Base-by-base conservation (phyloP, 371 early-diverging fungal species). In the Batkoa obscura region DNA sequence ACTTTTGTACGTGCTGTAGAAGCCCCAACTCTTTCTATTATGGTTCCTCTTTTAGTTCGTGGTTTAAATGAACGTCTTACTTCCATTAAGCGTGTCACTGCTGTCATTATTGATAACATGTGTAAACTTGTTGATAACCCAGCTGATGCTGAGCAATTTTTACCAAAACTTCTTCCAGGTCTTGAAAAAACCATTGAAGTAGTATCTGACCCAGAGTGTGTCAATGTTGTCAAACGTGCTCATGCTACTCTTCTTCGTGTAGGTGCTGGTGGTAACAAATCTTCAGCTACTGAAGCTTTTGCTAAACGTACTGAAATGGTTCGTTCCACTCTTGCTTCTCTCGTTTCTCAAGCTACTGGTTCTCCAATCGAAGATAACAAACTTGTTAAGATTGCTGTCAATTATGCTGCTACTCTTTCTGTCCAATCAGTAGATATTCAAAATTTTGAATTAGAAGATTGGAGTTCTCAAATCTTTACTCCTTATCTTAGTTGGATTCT, bases 61-160 rank as follows among this genome's bases (percentile, higher is more conserved):
- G 86, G 84, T 76, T 70, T 88, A 52, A 64, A 69, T 23, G 80
- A 78, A 58, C 69, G 78, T 51, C 63, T 66, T 41, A 77, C 77
- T 42, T 61, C 78, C 59, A 75, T 79, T 61, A 72, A 82, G 64
- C 86, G 86, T 72, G 81, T 83, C 68, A 70, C 84, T 59, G 79
- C 85, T 57, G 78, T 85, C 62, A 84, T 87, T 59, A 81, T 87
- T 49, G 82, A 83, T 65, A 88, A 88, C 68, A 78, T 88, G 78
- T 85, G 78, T 65, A 86, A 86, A 71, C 76, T 88, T 39, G 86
- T 85, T 58, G 72, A 79, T 60, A 76, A 83, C 66, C 86, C 88
- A 34, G 73, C 72, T 53, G 81, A 83, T 30, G 86, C 85, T 55
- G 80, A 76, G 13, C 86, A 79, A 62, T 88, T 88, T 74, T 67